Conservation (phyloP, 805 yeast species). For the Brettanomyces custersianus region DNA sequence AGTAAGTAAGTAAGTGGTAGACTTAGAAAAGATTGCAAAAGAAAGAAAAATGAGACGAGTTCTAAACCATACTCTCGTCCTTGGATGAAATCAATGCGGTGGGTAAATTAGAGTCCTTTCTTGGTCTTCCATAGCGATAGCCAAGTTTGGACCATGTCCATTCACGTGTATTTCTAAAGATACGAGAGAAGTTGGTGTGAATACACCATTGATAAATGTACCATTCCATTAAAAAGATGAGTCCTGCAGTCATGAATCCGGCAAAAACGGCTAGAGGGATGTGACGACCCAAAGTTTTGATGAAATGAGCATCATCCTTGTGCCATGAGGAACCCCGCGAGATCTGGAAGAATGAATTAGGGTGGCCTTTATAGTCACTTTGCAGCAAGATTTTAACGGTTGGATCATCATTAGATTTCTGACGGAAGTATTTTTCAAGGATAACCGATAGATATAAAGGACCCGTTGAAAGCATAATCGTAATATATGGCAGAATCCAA, state of each 20-base stretch:
- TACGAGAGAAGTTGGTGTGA: not conserved
- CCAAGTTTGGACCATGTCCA: conserved; percentile 5
- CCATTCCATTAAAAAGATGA: conserved; percentile 5
- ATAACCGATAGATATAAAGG: conserved; percentile 80
- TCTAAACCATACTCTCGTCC: conserved; percentile 1
- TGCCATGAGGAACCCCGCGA: conserved; percentile 92
- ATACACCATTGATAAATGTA: conserved; percentile 2
- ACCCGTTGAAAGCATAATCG: conserved; percentile 91
- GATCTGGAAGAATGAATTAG: conserved; percentile 61
- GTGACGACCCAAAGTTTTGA: conserved; percentile 67
- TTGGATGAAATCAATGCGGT: conserved; percentile 5
- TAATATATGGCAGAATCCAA: conserved; percentile 81
- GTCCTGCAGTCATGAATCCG: conserved; percentile 4
- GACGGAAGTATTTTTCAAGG: conserved; percentile 80
- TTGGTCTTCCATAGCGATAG: conserved; percentile 18
- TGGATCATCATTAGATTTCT: conserved; percentile 62
- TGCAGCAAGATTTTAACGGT: conserved; percentile 66
- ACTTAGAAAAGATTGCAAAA: not conserved
- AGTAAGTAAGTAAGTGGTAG: not conserved
- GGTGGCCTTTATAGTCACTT: conserved; percentile 53
- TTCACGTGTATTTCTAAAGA: not conserved
- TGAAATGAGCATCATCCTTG: conserved; percentile 72
- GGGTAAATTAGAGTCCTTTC: conserved; percentile 51
- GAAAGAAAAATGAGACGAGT: not conserved
- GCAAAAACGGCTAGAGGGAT: conserved; percentile 51